Evolutionary conservation across 495 filamentous ascomycete species (phyloP).

Genomic region (Penicillium cinerascens): DNA sequence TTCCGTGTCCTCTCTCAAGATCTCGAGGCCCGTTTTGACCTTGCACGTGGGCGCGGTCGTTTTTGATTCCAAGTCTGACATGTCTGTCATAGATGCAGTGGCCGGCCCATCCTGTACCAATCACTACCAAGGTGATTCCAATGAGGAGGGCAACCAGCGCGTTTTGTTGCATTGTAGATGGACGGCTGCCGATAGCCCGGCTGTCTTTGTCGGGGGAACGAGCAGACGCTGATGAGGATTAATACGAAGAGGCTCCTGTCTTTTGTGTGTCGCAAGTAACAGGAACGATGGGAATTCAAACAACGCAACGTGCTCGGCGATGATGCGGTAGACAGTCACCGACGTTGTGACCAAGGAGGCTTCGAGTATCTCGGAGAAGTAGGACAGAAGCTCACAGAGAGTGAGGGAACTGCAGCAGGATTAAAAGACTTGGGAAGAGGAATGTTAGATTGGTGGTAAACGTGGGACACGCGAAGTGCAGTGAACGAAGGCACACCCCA

Average conservation of each 20-base stretch:
- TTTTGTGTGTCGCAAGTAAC: background rate
- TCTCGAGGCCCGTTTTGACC: background rate
- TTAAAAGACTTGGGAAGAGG: background rate
- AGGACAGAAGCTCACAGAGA: background rate
- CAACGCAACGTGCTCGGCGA: background rate
- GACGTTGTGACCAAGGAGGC: background rate
- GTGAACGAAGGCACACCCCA: background rate
- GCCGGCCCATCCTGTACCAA: background rate
- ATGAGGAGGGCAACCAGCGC: conserved; percentile 7
- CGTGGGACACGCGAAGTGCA: too few relatives aligned
- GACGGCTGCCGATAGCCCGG: background rate
- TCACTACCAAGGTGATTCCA: background rate
- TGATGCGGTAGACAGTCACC: background rate
- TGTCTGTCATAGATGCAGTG: conserved; percentile 6
- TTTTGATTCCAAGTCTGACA: background rate
- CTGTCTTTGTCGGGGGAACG: background rate
- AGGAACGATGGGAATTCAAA: background rate
- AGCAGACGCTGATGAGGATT: background rate
- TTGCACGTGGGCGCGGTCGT: background rate
- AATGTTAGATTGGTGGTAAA: background rate
- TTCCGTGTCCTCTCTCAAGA: background rate
- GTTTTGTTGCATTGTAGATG: conserved; percentile 9
- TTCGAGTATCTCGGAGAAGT: background rate
- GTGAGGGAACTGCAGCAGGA: background rate
- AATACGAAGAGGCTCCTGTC: background rate